Evolutionary conservation across 768 basidiomycete genomes (phyloP).

Genomic region (Naganishia vaughanmartiniae): DNA sequence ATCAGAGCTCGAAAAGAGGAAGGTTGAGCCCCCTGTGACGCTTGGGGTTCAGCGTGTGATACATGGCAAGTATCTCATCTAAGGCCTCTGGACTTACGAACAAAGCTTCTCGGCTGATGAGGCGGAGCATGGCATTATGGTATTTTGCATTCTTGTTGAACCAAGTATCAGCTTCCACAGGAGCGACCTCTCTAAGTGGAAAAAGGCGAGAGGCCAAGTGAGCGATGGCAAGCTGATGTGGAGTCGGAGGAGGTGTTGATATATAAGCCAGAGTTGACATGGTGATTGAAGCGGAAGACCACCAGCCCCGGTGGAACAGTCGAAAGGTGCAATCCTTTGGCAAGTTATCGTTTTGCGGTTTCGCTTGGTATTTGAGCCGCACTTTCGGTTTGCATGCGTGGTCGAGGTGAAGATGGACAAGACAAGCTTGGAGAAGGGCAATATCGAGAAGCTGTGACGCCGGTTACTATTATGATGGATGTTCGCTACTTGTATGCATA

Average conservation of each 20-base stretch:
- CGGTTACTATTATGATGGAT: neutral
- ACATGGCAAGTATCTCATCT: neutral
- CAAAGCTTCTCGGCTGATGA: conserved; percentile 27
- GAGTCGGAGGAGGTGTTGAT: conserved; percentile 26
- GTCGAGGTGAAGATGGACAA: too few species aligned
- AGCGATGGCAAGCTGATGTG: conserved; percentile 20
- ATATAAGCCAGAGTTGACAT: conserved; percentile 28
- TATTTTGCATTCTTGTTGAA: conserved; percentile 29
- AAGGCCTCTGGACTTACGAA: conserved; percentile 5
- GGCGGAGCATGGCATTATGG: conserved; percentile 16
- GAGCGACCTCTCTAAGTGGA: neutral
- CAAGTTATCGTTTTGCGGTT: too few species aligned
- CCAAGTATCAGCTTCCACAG: conserved; percentile 30
- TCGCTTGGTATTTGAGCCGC: too few species aligned
- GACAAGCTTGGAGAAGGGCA: too few species aligned
- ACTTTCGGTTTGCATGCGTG: too few species aligned
- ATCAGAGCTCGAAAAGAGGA: conserved; percentile 7
- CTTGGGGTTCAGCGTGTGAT: neutral
- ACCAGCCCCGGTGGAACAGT: neutral
- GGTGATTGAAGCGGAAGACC: neutral
- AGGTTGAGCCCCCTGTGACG: neutral
- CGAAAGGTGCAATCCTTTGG: too few species aligned
- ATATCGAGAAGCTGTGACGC: neutral
- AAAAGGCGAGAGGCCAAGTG: conserved; percentile 19
- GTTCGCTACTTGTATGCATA: too few species aligned